Evolutionary conservation across 1,139 yeast genomes (phyloP).

Genomic region (Martiniozyma asiatica): DNA sequence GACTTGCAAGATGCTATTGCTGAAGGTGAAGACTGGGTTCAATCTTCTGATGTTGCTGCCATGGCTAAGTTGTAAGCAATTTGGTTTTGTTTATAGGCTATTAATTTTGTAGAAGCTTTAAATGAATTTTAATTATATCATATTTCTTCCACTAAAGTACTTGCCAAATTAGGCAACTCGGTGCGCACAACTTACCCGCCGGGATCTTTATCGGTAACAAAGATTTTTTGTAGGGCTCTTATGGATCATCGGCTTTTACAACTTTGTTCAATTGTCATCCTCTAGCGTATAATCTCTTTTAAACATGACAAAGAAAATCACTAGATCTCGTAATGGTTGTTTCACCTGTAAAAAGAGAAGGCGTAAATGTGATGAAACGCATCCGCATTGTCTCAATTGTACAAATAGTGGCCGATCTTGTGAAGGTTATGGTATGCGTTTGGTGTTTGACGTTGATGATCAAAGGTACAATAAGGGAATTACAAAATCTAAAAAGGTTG

Average conservation of each 20-base stretch:
- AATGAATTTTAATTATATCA: slow-evolving; percentile 29
- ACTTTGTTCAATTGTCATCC: too few relatives aligned
- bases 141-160: slow-evolving; percentile 25
- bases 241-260: too few relatives aligned
- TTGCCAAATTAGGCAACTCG: slow-evolving; percentile 3
- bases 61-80: slow-evolving; percentile 81
- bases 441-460: slow-evolving; percentile 38
- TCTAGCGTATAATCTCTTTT: too few relatives aligned
- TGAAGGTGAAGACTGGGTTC: slow-evolving; percentile 97
- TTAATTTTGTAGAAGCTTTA: slow-evolving; percentile 25
- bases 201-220: too few relatives aligned
- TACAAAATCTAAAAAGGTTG: slow-evolving; percentile 23
- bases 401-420: slow-evolving; percentile 31
- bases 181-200: slow-evolving; percentile 20
- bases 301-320: slow-evolving; percentile 28
- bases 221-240: too few relatives aligned
- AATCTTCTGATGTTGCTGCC: slow-evolving; percentile 96
- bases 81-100: too few relatives aligned
- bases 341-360: slow-evolving; percentile 33
- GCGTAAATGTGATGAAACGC: slow-evolving; percentile 45
- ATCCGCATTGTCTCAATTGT: slow-evolving; percentile 45
- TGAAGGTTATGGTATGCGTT: slow-evolving; percentile 36
- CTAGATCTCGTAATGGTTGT: slow-evolving; percentile 40
- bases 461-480: slow-evolving; percentile 23
- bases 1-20: slow-evolving; percentile 65